Evolutionary conservation across 345 rosid species (phyloP).

Genomic region (Tarenaya hassleriana): DNA sequence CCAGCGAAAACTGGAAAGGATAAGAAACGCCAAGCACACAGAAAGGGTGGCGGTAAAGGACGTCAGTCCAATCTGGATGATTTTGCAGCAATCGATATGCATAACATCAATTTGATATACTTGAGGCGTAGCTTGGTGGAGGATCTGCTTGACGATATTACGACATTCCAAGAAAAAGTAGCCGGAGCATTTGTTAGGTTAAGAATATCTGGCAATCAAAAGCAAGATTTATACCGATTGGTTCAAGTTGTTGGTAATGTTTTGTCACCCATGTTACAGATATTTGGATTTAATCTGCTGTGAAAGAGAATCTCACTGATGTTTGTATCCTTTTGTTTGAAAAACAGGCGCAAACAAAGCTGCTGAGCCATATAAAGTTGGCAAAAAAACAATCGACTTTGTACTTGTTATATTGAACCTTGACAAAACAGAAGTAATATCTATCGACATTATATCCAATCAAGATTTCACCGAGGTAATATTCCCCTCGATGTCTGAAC

Average conservation of each 20-base stretch:
- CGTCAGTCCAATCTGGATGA: slow-evolving; percentile 82
- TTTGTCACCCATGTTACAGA: slow-evolving; percentile 15
- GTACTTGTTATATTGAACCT: slow-evolving; percentile 81
- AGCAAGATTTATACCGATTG: slow-evolving; percentile 96
- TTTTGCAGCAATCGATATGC: slow-evolving; percentile 87
- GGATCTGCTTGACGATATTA: slow-evolving; percentile 69
- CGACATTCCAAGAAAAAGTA: slow-evolving; percentile 74
- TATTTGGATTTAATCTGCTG: not conserved
- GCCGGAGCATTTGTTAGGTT: slow-evolving; percentile 86
- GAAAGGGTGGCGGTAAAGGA: slow-evolving; percentile 66
- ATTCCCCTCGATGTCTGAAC: slow-evolving; percentile 5
- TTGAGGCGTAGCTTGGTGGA: slow-evolving; percentile 85
- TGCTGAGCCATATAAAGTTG: slow-evolving; percentile 80
- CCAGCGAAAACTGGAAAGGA: slow-evolving; percentile 53
- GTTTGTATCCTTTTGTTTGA: slow-evolving; percentile 17
- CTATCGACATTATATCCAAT: slow-evolving; percentile 90
- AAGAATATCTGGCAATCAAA: slow-evolving; percentile 88
- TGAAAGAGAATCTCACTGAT: slow-evolving; percentile 12
- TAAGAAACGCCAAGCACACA: slow-evolving; percentile 68
- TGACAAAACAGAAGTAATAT: slow-evolving; percentile 78
- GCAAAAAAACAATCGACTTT: slow-evolving; percentile 67
- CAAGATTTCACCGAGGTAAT: slow-evolving; percentile 98
- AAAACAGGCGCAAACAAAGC: slow-evolving; percentile 79
- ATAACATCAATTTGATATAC: slow-evolving; percentile 81
- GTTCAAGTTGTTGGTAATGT: slow-evolving; percentile 87